phyloP scores from a whole-genome alignment of 495 filamentous ascomycete species.

The Parathielavia hyrcaniae region DNA sequence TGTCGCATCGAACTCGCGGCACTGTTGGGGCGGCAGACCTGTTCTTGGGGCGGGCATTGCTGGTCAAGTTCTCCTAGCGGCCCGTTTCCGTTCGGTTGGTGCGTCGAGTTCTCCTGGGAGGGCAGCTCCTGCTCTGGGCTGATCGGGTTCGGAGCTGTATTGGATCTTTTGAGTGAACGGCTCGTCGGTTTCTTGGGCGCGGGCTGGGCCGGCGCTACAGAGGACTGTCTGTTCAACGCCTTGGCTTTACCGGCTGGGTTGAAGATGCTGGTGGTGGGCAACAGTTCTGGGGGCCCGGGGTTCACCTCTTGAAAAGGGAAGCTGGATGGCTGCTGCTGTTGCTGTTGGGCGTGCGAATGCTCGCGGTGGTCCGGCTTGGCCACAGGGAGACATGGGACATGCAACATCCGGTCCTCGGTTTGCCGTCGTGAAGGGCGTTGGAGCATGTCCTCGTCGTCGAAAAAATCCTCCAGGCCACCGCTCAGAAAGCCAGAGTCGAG shows the following conservation, averaged over 20 bases:
- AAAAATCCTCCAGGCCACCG: constrained; percentile 56
- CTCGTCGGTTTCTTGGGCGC: constrained; percentile 14
- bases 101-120: constrained; percentile 2
- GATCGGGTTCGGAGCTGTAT: constrained; percentile 25
- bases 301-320: constrained; percentile 38
- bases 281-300: constrained; percentile 40
- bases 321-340: constrained; percentile 23
- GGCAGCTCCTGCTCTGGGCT: constrained; percentile 14
- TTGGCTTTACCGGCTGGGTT: constrained; percentile 33
- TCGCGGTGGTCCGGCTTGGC: constrained; percentile 16
- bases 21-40: background rate
- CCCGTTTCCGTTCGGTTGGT: constrained; percentile 7
- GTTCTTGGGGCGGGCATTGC: background rate
- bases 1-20: background rate
- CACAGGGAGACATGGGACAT: constrained; percentile 11
- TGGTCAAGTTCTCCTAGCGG: background rate
- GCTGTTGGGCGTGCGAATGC: constrained; percentile 4
- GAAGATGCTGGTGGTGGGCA: constrained; percentile 43
- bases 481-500: constrained; percentile 80
- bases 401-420: constrained; percentile 17
- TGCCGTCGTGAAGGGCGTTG: constrained; percentile 21
- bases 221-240: constrained; percentile 21
- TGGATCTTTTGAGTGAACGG: constrained; percentile 25
- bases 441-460: constrained; percentile 37
- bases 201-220: constrained; percentile 10